Conservation (phyloP, 768 basidiomycete species). For the Lentinula raphanica region DNA sequence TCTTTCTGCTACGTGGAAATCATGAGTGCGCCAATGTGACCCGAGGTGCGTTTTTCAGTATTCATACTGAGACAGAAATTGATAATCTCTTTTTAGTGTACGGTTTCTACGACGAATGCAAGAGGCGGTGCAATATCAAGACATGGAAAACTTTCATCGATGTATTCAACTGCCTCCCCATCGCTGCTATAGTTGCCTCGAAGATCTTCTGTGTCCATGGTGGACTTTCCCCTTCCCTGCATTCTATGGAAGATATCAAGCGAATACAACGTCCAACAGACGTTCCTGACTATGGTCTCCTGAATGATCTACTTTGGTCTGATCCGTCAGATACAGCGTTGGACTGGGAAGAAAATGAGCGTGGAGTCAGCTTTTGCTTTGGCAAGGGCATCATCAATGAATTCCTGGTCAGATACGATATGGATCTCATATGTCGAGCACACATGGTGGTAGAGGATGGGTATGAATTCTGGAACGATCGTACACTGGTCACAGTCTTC, state of each 20-base stretch:
- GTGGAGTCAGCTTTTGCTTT: slow-evolving; percentile 98
- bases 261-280: slow-evolving; percentile 97
- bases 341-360: slow-evolving; percentile 99
- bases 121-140: slow-evolving; percentile 98
- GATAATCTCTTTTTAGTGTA: slow-evolving; percentile 60
- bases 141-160: slow-evolving; percentile 99
- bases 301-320: slow-evolving; percentile 97
- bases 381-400: slow-evolving; percentile 97
- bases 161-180: slow-evolving; percentile 98
- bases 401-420: slow-evolving; percentile 91
- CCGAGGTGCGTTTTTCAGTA: slow-evolving; percentile 58
- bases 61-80: slow-evolving; percentile 7
- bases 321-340: slow-evolving; percentile 96
- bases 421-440: slow-evolving; percentile 98
- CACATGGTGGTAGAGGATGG: slow-evolving; percentile 99
- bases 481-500: slow-evolving; percentile 97
- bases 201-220: slow-evolving; percentile 99
- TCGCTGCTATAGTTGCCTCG: slow-evolving; percentile 96
- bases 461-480: slow-evolving; percentile 99
- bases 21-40: slow-evolving; percentile 99
- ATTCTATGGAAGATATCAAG: slow-evolving; percentile 98
- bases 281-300: slow-evolving; percentile 94
- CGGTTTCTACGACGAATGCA: slow-evolving; percentile 99
- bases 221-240: slow-evolving; percentile 86
- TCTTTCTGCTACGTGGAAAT: slow-evolving; percentile 95